These are phyloP conservation scores for Physaria fendleri DNA, from an alignment of 345 rosid genomes.

Conservation along the genomic window DNA sequence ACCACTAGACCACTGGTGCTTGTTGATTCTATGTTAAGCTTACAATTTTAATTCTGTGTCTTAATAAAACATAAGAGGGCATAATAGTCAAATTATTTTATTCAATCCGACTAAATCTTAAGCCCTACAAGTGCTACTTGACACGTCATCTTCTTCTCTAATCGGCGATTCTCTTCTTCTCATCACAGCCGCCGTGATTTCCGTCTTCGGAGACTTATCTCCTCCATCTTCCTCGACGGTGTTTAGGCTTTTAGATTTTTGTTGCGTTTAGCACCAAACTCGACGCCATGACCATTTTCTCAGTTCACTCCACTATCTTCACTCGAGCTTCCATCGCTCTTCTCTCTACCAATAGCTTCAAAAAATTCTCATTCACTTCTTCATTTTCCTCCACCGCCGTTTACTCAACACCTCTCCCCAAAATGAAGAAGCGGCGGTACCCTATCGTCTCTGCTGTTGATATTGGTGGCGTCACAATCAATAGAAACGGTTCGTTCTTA, in stretches of 20 bases:
- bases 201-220: conserved; percentile 1
- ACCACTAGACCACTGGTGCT: no score
- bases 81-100: background rate
- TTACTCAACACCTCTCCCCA: conserved; percentile 30
- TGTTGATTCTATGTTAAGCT: no score
- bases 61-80: no score
- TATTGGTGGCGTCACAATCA: conserved; percentile 66
- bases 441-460: conserved; percentile 60
- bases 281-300: conserved; percentile 29
- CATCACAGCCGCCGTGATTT: conserved; percentile 18
- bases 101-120: conserved; percentile 15
- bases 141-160: conserved; percentile 18
- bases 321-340: conserved; percentile 31
- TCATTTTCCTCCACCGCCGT: conserved; percentile 40
- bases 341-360: conserved; percentile 24
- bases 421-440: conserved; percentile 37
- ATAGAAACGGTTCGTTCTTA: conserved; percentile 48
- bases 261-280: background rate
- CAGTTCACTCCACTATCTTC: conserved; percentile 35
- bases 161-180: background rate
- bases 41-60: no score
- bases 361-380: conserved; percentile 29
- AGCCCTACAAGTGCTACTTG: conserved; percentile 11
- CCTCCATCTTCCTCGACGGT: background rate
- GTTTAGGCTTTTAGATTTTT: background rate